Evolutionary conservation across 2,329 filamentous ascomycete species (phyloP).

Genomic region (Ustilaginoidea virens): DNA sequence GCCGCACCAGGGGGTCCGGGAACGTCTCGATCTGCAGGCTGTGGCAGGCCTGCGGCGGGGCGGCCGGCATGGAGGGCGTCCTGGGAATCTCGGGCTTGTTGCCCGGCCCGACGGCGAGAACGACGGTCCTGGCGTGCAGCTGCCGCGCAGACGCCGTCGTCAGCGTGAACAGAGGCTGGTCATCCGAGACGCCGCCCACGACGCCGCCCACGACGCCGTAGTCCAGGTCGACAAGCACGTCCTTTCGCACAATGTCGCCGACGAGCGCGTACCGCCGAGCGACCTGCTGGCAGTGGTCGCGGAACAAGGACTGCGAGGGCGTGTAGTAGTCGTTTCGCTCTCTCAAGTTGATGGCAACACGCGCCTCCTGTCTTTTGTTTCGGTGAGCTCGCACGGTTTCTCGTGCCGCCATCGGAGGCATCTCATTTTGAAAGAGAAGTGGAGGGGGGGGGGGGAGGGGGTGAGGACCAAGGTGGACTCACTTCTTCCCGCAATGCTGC

Average conservation of each 20-base stretch:
- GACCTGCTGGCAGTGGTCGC: constrained; percentile 44
- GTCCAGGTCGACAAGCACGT: constrained; percentile 43
- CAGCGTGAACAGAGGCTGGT: constrained; percentile 48
- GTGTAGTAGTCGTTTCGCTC: constrained; percentile 57
- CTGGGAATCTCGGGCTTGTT: constrained; percentile 36
- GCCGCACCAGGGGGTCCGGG: constrained; percentile 34
- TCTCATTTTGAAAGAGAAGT: not conserved
- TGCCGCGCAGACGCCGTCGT: constrained; percentile 38
- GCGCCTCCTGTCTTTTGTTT: constrained; percentile 22
- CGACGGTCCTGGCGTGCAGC: constrained; percentile 45
- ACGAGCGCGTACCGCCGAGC: constrained; percentile 34
- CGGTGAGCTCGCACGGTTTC: not conserved
- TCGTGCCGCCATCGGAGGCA: too few relatives aligned
- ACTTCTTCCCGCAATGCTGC: constrained; percentile 26
- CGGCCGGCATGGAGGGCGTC: constrained; percentile 17
- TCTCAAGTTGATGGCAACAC: constrained; percentile 45
- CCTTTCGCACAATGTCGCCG: constrained; percentile 40
- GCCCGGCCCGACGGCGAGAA: constrained; percentile 57
- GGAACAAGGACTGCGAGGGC: constrained; percentile 45
- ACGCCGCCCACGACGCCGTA: constrained; percentile 34
- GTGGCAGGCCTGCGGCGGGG: constrained; percentile 34
- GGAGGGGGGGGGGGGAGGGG: accelerated
- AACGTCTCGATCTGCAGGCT: constrained; percentile 47
- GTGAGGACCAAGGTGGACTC: constrained; percentile 8
- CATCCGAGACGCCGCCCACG: constrained; percentile 25